A percentile compares a stretch with the other conserved stretches of the same genome.
These are phyloP conservation scores for Pistacia vera DNA, from an alignment of 345 rosid species.

Conservation along the genomic window DNA sequence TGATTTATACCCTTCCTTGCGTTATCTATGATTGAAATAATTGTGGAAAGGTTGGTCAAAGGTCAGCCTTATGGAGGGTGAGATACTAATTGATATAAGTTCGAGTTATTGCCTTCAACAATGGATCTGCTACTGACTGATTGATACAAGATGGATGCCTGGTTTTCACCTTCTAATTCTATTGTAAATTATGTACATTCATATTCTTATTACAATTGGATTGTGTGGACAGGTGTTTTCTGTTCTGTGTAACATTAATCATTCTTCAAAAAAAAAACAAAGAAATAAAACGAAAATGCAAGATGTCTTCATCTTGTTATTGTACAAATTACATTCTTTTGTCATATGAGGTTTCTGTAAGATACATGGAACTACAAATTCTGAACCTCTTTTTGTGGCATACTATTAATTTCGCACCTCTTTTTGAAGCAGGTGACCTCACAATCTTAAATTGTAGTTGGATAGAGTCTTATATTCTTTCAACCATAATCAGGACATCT, in stretches of 20 bases:
- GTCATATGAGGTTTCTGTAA: slow-evolving; percentile 2
- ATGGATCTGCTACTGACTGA: slow-evolving; percentile 51
- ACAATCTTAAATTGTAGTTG: not conserved
- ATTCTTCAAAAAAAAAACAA: slow-evolving; percentile 47
- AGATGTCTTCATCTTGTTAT: not conserved
- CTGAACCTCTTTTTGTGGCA: not conserved
- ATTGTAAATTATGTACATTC: slow-evolving; percentile 79
- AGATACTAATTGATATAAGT: slow-evolving; percentile 42
- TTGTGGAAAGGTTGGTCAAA: slow-evolving; percentile 10
- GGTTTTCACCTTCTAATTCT: slow-evolving; percentile 44
- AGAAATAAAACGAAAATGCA: slow-evolving; percentile 15
- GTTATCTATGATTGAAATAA: slow-evolving; percentile 13
- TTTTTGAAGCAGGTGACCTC: not conserved
- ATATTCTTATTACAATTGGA: slow-evolving; percentile 43
- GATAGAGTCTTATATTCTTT: not conserved
- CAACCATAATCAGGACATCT: not conserved
- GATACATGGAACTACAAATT: not conserved
- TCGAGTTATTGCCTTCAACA: slow-evolving; percentile 23
- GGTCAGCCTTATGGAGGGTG: slow-evolving; percentile 33
- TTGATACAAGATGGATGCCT: slow-evolving; percentile 40
- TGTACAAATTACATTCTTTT: slow-evolving; percentile 6
- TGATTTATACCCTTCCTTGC: slow-evolving; percentile 29
- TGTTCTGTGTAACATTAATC: slow-evolving; percentile 65
- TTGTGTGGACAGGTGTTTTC: slow-evolving; percentile 53
- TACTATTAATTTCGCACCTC: not conserved